These are phyloP conservation scores for Dalechampia spathulata DNA, from an alignment of 441 rosid genomes.

Conservation along the genomic window DNA sequence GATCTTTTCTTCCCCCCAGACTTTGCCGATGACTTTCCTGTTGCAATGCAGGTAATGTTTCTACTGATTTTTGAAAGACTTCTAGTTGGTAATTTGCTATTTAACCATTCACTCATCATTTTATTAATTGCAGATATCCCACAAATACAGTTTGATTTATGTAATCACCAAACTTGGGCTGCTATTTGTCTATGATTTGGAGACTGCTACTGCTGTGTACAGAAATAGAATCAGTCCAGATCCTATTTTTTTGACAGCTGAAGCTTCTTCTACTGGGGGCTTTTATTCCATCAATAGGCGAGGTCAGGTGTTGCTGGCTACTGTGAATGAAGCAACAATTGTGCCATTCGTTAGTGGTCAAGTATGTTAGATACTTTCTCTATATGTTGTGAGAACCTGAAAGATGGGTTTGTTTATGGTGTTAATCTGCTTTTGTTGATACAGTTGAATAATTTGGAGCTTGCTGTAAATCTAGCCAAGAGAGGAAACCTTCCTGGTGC, in stretches of 20 bases:
- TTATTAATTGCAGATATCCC: conserved; percentile 79
- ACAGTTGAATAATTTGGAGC: conserved; percentile 93
- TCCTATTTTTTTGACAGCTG: conserved; percentile 96
- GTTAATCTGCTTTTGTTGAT: no score
- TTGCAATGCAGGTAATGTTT: conserved; percentile 90
- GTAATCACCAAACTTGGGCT: conserved; percentile 99
- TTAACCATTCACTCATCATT: conserved; percentile 16
- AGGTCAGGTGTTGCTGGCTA: conserved; percentile 94
- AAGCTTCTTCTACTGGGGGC: conserved; percentile 86
- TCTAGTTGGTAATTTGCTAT: conserved; percentile 14
- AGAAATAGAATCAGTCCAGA: conserved; percentile 98
- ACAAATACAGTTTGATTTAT: conserved; percentile 82
- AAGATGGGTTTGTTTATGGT: background rate
- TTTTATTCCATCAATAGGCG: conserved; percentile 98
- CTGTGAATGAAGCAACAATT: conserved; percentile 89
- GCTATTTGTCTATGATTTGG: conserved; percentile 96
- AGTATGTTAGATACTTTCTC: conserved; percentile 34
- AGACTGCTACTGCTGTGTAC: conserved; percentile 97
- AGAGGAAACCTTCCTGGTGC: conserved; percentile 99
- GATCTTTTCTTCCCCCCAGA: conserved; percentile 99
- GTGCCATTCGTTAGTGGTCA: conserved; percentile 99
- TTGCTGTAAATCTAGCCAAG: conserved; percentile 95
- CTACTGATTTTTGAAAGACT: conserved; percentile 11
- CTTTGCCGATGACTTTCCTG: conserved; percentile 99
- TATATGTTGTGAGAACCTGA: background rate